phyloP scores from a whole-genome alignment of 805 yeast species.

The Debaryomyces prosopidis region DNA sequence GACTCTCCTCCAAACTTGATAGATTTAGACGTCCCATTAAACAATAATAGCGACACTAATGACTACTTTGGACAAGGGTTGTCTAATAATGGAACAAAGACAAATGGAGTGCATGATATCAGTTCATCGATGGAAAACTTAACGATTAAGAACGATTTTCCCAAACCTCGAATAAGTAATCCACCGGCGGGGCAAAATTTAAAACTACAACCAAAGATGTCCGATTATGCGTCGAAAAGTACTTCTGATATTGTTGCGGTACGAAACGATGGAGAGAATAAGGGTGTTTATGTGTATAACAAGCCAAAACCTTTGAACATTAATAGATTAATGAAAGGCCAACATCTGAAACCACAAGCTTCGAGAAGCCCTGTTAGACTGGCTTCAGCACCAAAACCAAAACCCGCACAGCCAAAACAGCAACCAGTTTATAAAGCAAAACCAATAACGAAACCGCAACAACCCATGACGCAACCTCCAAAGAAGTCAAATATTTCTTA shows the following conservation, averaged over 20 bases:
- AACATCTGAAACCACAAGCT: neutral
- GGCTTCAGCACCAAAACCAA: neutral
- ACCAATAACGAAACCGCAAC: constrained; percentile 1
- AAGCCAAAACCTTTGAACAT: constrained; percentile 43
- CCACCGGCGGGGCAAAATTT: constrained; percentile 12
- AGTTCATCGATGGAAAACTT: constrained; percentile 24
- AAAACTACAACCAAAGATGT: constrained; percentile 16
- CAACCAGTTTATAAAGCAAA: neutral
- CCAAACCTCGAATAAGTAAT: constrained; percentile 5
- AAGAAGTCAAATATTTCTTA: constrained; percentile 33
- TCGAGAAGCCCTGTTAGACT: constrained; percentile 1
- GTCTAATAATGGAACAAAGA: neutral
- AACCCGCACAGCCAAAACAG: constrained; percentile 3
- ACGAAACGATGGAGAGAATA: neutral
- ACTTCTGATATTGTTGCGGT: constrained; percentile 21
- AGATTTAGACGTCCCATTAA: constrained; percentile 55
- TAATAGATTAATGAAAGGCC: constrained; percentile 29
- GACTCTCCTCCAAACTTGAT: constrained; percentile 51
- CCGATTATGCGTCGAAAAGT: constrained; percentile 17
- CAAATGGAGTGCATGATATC: constrained; percentile 2
- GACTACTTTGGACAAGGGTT: neutral
- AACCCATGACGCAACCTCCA: constrained; percentile 2
- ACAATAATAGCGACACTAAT: neutral
- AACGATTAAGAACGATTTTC: constrained; percentile 12
- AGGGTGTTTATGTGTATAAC: constrained; percentile 29